Evolutionary conservation across 768 basidiomycete genomes (phyloP), one percentile per base, ranked within the genome.

Genomic region (Suillus subalutaceus): DNA sequence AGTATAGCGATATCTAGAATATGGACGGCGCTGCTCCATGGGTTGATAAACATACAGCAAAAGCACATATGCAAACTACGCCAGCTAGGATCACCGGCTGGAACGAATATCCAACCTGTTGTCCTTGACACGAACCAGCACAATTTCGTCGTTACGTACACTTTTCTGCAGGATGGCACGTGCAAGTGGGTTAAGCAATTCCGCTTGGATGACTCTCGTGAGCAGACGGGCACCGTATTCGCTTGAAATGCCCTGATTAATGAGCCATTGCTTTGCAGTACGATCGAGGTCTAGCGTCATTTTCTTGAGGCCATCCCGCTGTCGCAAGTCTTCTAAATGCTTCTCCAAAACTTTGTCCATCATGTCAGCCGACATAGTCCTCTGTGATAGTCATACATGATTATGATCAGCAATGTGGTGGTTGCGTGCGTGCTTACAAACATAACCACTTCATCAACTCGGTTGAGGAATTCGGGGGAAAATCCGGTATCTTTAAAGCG

Each of bases 391-490:
- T 9, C 46, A 32, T 43, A 63, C 68, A 62, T 66, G 58, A 52
- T 10, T 12, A 10, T 12, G 46, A 62, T 46, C 64, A 79, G 5
- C 72, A 4, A 10, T 46, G 9, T 3, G 2, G n/a, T 72, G 43
- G 76, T 58, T 55, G 40, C 41, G 62, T 53, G 55, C 20, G 65
- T 53, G 53, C 65, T 44, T 35, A 66, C 65, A 72, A 81, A 95
- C 66, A 94, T 87, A 69, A 92, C 84, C 66, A 90, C 88, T 58
- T 90, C 89, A 75, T 94, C 93, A 62, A 96, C 85, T 68, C 93
- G 86, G 79, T 94, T 94, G 73, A 95, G 80, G 74, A 94, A 91
- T 73, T 96, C 94, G 4, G 93, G 93, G 60, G 91, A 90, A 84
- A 95, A 94, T 69, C 75, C 77, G 75, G 92, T 91, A 1, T 77